phyloP scores from a whole-genome alignment of 2,329 filamentous ascomycete species.

The Trichoderma arundinaceum region DNA sequence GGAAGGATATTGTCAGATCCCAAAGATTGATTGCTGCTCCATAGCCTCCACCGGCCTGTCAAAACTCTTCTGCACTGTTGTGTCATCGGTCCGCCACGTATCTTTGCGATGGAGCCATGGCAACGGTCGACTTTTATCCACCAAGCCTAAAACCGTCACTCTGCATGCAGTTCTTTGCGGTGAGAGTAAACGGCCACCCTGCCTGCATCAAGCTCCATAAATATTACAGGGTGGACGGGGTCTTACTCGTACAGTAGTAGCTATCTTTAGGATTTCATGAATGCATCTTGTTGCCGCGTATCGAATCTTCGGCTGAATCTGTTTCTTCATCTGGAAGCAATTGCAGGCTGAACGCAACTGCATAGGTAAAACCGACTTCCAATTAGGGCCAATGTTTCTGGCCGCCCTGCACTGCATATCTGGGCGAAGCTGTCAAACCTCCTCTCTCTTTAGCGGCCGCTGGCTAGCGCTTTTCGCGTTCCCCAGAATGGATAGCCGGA shows the following conservation, averaged over 20 bases:
- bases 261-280: not conserved
- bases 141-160: slow-evolving; percentile 8
- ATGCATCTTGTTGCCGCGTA: not conserved
- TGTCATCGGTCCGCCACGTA: slow-evolving; percentile 29
- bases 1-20: slow-evolving; percentile 2
- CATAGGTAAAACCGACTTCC: no score
- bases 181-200: slow-evolving; percentile 19
- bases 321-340: not conserved
- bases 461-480: slow-evolving; percentile 21
- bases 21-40: slow-evolving; percentile 19
- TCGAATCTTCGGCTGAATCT: not conserved
- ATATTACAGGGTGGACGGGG: slow-evolving; percentile 1
- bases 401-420: no score
- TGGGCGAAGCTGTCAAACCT: slow-evolving; percentile 17
- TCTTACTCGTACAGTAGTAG: not conserved
- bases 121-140: slow-evolving; percentile 20
- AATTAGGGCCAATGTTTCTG: not conserved
- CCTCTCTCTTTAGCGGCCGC: slow-evolving; percentile 22
- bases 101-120: slow-evolving; percentile 14
- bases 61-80: slow-evolving; percentile 13
- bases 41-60: slow-evolving; percentile 12
- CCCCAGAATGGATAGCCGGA: slow-evolving; percentile 7
- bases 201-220: slow-evolving; percentile 19
- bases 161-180: slow-evolving; percentile 26
- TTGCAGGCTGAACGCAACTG: no score